A percentile compares a stretch with the other conserved stretches of the same genome.
phyloP scores from a whole-genome alignment of 129 eudicot species.

The Smallanthus sonchifolius region DNA sequence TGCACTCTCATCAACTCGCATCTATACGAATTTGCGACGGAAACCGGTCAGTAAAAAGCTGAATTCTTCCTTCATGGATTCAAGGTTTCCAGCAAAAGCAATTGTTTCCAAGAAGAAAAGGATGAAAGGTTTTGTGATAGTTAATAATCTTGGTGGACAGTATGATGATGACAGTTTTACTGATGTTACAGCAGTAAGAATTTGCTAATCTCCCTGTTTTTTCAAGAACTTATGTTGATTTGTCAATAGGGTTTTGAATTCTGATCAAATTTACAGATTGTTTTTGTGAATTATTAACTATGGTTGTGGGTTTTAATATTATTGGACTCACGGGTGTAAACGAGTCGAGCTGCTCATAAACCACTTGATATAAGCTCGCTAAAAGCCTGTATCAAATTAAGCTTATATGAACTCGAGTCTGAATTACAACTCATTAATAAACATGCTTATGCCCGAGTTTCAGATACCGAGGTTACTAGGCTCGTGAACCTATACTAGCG shows the following conservation, averaged over 20 bases:
- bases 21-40: constrained; percentile 21
- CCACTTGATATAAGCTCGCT: background rate
- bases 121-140: constrained; percentile 49
- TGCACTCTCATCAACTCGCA: constrained; percentile 31
- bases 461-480: background rate
- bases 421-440: background rate
- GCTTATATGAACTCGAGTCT: background rate
- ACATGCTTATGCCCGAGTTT: background rate
- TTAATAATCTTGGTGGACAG: constrained; percentile 67
- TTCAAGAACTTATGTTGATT: background rate
- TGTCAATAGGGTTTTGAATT: background rate
- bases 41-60: constrained; percentile 31
- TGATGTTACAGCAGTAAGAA: constrained; percentile 72
- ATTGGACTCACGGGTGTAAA: background rate
- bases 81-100: constrained; percentile 36
- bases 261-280: background rate
- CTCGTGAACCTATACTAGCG: no score
- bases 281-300: background rate
- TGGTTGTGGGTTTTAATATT: background rate
- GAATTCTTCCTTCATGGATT: constrained; percentile 51
- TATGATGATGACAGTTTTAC: constrained; percentile 66
- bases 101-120: constrained; percentile 38
- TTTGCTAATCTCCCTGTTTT: background rate
- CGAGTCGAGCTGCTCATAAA: background rate
- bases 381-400: background rate